Conservation (phyloP, 1,139 yeast genomes). For the Debaryomyces psychrophilus region DNA sequence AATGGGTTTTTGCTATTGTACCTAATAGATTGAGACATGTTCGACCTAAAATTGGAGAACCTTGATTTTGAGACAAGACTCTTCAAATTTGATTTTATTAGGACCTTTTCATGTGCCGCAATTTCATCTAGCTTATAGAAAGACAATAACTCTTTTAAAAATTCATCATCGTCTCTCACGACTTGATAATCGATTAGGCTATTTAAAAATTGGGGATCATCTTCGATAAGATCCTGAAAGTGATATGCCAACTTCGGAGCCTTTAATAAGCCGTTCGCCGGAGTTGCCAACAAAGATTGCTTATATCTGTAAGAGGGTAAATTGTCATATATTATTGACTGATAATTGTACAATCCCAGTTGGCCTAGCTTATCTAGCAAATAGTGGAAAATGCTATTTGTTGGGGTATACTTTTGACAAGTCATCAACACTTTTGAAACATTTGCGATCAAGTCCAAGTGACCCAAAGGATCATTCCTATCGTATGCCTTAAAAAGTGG, state of each 20-base stretch:
- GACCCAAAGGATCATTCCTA: conserved; percentile 16
- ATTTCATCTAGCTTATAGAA: conserved; percentile 35
- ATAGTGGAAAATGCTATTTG: conserved; percentile 25
- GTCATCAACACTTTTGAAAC: conserved; percentile 24
- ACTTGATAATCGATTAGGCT: conserved; percentile 33
- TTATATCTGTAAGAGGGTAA: conserved; percentile 28
- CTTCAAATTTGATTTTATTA: conserved; percentile 23
- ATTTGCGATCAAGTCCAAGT: conserved; percentile 26
- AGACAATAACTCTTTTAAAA: conserved; percentile 30
- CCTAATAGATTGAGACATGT: conserved; percentile 15
- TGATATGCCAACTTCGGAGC: conserved; percentile 22
- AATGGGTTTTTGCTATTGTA: conserved; percentile 20
- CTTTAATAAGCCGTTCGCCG: conserved; percentile 15
- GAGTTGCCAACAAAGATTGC: conserved; percentile 25
- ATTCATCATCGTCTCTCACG: conserved; percentile 21
- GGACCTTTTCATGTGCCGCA: conserved; percentile 27
- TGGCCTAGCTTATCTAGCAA: conserved; percentile 32
- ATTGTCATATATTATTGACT: conserved; percentile 30
- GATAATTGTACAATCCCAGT: conserved; percentile 27
- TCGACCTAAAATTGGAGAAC: conserved; percentile 21
- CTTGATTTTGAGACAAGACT: conserved; percentile 35
- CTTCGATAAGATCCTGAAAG: conserved; percentile 25
- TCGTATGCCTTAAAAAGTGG: conserved; percentile 22
- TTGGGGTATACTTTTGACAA: conserved; percentile 28
- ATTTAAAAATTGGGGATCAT: conserved; percentile 32